phyloP scores from a whole-genome alignment of 2,329 filamentous ascomycete species.

The Alternaria triticina region DNA sequence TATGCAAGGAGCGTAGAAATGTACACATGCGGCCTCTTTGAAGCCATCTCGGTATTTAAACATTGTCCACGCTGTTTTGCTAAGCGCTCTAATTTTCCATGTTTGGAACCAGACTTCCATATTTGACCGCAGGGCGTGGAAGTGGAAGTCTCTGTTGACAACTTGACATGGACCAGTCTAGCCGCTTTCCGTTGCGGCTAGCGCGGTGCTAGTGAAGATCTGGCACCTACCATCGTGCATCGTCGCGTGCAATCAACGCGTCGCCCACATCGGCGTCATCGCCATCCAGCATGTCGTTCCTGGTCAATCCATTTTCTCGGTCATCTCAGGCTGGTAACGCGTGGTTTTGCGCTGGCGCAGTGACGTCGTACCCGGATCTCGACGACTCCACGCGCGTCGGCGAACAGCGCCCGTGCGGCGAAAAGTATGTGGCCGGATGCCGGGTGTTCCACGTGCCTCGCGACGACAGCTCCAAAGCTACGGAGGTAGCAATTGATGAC shows the following conservation, averaged over 20 bases:
- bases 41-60: not conserved
- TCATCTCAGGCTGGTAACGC: conserved; percentile 27
- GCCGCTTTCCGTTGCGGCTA: not conserved
- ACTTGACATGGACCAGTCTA: not conserved
- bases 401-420: conserved; percentile 24
- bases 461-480: conserved; percentile 25
- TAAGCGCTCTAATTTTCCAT: not conserved
- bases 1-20: not conserved
- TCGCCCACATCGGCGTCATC: not conserved
- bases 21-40: not conserved
- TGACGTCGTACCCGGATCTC: conserved; percentile 27
- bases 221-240: not conserved
- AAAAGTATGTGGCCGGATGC: conserved; percentile 23
- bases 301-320: conserved; percentile 29
- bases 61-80: not conserved
- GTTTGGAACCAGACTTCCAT: not conserved
- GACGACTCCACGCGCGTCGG: conserved; percentile 18
- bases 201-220: not conserved
- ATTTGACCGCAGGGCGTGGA: conserved; percentile 9
- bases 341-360: conserved; percentile 32
- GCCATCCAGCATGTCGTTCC: conserved; percentile 20
- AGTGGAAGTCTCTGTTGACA: conserved; percentile 3
- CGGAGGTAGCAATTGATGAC: conserved; percentile 30
- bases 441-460: conserved; percentile 33
- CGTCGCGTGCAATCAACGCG: not conserved